A percentile compares a stretch with the other conserved stretches of the same genome.
These are phyloP conservation scores for Paxillus involutus DNA, from an alignment of 768 basidiomycete genomes.

Conservation along the genomic window DNA sequence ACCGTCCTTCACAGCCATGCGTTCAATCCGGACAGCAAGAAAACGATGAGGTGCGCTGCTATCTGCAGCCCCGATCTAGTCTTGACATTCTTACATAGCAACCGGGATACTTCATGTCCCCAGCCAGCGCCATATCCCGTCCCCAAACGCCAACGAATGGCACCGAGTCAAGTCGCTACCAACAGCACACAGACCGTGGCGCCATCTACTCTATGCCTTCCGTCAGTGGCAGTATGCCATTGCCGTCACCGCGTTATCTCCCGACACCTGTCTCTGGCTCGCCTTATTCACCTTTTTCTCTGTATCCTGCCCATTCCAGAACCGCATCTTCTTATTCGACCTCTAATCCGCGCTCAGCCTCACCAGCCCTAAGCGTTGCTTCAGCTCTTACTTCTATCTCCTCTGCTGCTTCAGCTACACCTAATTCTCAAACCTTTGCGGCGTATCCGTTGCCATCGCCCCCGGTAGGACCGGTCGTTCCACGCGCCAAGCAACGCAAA, in stretches of 20 bases:
- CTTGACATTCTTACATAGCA: slow-evolving; percentile 19
- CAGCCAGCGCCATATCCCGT: slow-evolving; percentile 35
- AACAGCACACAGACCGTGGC: slow-evolving; percentile 31
- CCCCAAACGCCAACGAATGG: slow-evolving; percentile 39
- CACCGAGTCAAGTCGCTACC: slow-evolving; percentile 32
- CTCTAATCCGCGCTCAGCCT: slow-evolving; percentile 53
- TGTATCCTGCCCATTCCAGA: slow-evolving; percentile 45
- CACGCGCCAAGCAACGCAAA: slow-evolving; percentile 58
- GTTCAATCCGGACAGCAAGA: slow-evolving; percentile 18
- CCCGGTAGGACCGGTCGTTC: slow-evolving; percentile 28
- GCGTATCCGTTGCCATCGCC: slow-evolving; percentile 29
- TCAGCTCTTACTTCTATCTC: slow-evolving; percentile 57
- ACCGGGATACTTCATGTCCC: slow-evolving; percentile 36
- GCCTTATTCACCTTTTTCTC: slow-evolving; percentile 45
- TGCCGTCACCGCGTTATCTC: slow-evolving; percentile 44
- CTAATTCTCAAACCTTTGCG: slow-evolving; percentile 31
- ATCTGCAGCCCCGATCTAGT: not conserved
- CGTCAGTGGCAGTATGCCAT: slow-evolving; percentile 20
- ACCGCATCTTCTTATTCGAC: slow-evolving; percentile 43
- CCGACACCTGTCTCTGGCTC: slow-evolving; percentile 47
- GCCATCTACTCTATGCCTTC: slow-evolving; percentile 27
- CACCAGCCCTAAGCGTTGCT: slow-evolving; percentile 60
- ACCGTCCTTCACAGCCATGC: slow-evolving; percentile 19
- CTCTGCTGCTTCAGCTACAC: slow-evolving; percentile 31
- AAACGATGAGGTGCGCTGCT: slow-evolving; percentile 25